Percentiles rank a stretch among this genome's conserved stretches.
Evolutionary conservation across 2,329 filamentous ascomycete genomes (phyloP).

Genomic region (Trichoderma koningiopsis): DNA sequence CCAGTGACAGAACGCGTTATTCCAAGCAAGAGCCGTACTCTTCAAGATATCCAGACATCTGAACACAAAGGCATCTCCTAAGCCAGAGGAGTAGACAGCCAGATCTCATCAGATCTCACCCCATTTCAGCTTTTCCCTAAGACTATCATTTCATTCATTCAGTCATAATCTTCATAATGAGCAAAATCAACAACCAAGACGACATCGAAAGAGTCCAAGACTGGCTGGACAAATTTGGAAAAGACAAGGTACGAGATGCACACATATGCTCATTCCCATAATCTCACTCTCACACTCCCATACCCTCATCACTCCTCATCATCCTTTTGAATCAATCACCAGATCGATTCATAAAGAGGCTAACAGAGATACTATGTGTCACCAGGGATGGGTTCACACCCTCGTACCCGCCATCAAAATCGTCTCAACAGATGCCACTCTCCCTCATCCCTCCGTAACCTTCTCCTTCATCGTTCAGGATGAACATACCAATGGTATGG

Average conservation of each 20-base stretch:
- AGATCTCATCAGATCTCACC: neutral
- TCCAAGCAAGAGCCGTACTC: neutral
- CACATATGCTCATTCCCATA: neutral
- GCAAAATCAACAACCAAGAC: constrained; percentile 30
- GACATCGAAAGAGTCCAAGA: constrained; percentile 37
- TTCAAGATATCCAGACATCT: neutral
- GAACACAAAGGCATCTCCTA: no score
- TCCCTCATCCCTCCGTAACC: constrained; percentile 44
- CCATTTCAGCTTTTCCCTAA: neutral
- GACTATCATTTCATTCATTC: neutral
- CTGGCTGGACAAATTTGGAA: constrained; percentile 33
- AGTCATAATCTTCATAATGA: constrained; percentile 17
- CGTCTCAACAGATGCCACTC: constrained; percentile 39
- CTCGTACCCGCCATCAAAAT: constrained; percentile 48
- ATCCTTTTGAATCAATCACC: neutral
- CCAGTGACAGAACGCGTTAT: neutral
- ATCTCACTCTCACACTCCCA: neutral
- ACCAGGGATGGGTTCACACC: constrained; percentile 49
- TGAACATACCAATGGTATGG: constrained; percentile 55
- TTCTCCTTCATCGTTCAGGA: constrained; percentile 54
- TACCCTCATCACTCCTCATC: neutral
- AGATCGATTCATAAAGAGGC: neutral
- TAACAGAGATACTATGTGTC: neutral
- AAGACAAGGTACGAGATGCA: neutral
- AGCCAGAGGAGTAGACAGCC: neutral